Base-by-base conservation (phyloP, 2,329 filamentous ascomycete genomes). In the Talaromyces sp. region DNA sequence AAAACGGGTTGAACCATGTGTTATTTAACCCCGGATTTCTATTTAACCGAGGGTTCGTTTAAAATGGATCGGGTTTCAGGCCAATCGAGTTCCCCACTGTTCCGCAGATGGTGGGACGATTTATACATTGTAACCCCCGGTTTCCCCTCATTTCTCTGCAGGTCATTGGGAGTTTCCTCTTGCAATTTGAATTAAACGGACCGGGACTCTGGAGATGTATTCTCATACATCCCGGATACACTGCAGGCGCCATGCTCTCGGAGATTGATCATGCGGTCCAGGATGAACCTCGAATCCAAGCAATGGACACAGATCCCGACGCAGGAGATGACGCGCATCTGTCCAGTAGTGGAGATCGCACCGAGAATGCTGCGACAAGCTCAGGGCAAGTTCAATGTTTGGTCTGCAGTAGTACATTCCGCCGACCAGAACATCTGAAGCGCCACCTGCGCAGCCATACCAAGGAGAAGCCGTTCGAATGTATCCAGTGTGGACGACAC, bases 371-470 rank as follows among this genome's bases (percentile, higher is more conserved):
- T 16, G 4, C 32, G 54, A 22, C 36, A 46, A 30, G 33, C 32
- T 19, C 58, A 10, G 61, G 65, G 6, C 64, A 65, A 47, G 61
- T 67, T 9, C 63, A 66, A 58, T 74, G 71, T 49, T 64, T 65
- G 2, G 62, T 72, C 29, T 76, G 73, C 52, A 60, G 67, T 48
- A 73, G 66, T 43, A 70, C 63, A 11, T 76, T 76, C 49, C 62
- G 68, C 51, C 65, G 73, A 54, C 71, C 70, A 7, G 73, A 76
- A 54, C 73, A 75, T 58, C 54, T 76, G 35, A 76, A 73, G 58
- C 70, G 73, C 20, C 73, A 76, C 59, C 54, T 73, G 43, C 71
- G 70, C 48, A 73, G 70, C 42, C 73, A 76, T 56, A 72, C 71
- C 6, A 73, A 73, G 41, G 70, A 72, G 51, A 73, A 72, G 47